Evolutionary conservation across 192 early-diverging fungal genomes (phyloP).

Genomic region (Pilobolus umbonatus): DNA sequence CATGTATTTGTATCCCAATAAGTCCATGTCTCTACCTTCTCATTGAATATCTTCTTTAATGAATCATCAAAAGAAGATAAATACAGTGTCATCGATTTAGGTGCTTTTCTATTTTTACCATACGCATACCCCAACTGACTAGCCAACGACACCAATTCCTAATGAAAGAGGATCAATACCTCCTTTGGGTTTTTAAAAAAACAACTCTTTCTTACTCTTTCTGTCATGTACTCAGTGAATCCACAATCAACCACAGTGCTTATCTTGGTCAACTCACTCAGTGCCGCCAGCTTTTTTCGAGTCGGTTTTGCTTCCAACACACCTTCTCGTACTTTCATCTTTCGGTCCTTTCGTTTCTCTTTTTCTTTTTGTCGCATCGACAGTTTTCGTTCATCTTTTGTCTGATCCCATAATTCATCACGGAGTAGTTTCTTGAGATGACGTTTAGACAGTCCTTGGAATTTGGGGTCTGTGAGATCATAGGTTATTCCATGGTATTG

Average conservation of each 20-base stretch:
- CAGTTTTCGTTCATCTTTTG: slow-evolving; percentile 40
- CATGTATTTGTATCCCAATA: slow-evolving; percentile 23
- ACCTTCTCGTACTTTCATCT: slow-evolving; percentile 38
- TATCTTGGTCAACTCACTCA: slow-evolving; percentile 36
- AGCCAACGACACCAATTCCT: slow-evolving; percentile 66
- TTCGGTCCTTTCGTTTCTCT: slow-evolving; percentile 41
- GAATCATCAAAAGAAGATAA: slow-evolving; percentile 50
- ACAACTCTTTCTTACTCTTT: slow-evolving; percentile 45
- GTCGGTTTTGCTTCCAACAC: slow-evolving; percentile 22
- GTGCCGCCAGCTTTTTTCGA: not conserved
- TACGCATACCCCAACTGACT: slow-evolving; percentile 76
- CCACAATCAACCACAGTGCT: slow-evolving; percentile 76
- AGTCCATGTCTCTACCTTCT: slow-evolving; percentile 29
- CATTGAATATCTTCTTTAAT: slow-evolving; percentile 28
- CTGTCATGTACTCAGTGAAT: slow-evolving; percentile 74
- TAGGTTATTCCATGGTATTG: too few species aligned
- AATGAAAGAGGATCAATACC: not conserved
- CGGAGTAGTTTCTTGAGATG: slow-evolving; percentile 66
- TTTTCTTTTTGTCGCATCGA: slow-evolving; percentile 46
- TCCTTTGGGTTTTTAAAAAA: not conserved
- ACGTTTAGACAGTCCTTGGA: slow-evolving; percentile 57
- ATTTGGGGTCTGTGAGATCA: slow-evolving; percentile 29
- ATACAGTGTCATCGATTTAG: slow-evolving; percentile 49
- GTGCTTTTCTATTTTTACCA: slow-evolving; percentile 52
- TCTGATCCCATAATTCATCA: slow-evolving; percentile 52